A percentile compares a stretch with the other conserved stretches of the same genome.
phyloP scores from a whole-genome alignment of 2,329 filamentous ascomycete genomes.

The Juglanconis sp. region DNA sequence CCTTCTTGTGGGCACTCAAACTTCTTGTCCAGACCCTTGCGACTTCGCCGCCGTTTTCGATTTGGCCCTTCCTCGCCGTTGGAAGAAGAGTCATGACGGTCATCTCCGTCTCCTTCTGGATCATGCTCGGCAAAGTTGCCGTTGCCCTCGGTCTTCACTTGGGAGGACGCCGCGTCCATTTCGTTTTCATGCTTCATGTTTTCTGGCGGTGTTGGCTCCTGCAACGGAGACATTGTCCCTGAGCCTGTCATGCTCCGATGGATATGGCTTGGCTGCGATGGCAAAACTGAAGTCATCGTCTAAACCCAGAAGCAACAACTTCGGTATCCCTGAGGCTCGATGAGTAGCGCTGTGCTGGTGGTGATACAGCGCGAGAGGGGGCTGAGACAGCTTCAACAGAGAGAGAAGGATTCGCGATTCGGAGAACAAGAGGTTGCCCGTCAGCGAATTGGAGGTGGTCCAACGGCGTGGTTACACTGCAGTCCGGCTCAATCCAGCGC shows the following conservation, averaged over 20 bases:
- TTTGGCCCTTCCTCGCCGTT: slow-evolving; percentile 49
- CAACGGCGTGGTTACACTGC: slow-evolving; percentile 10
- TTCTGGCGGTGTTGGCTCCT: slow-evolving; percentile 40
- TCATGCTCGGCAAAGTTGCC: slow-evolving; percentile 37
- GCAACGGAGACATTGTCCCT: slow-evolving; percentile 39
- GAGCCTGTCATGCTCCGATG: slow-evolving; percentile 37
- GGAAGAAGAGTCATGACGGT: slow-evolving; percentile 45
- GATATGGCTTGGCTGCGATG: slow-evolving; percentile 36
- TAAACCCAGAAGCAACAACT: slow-evolving; percentile 21
- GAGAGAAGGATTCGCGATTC: not conserved
- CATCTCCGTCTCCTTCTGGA: slow-evolving; percentile 35
- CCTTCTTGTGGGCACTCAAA: slow-evolving; percentile 82
- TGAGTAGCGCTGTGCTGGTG: not conserved
- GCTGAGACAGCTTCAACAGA: slow-evolving; percentile 9
- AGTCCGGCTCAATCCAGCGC: slow-evolving; percentile 11
- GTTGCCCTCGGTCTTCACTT: slow-evolving; percentile 37
- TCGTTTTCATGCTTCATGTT: slow-evolving; percentile 39
- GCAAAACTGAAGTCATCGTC: slow-evolving; percentile 41
- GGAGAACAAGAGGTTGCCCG: not conserved
- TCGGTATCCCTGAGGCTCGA: not conserved
- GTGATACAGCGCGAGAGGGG: slow-evolving; percentile 11
- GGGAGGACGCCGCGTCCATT: slow-evolving; percentile 36
- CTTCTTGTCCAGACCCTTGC: slow-evolving; percentile 76
- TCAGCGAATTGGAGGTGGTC: slow-evolving; percentile 16
- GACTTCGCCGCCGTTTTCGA: slow-evolving; percentile 65